Base-by-base conservation (phyloP, 257 asterid genomes). In the Nicotiana benthamiana region DNA sequence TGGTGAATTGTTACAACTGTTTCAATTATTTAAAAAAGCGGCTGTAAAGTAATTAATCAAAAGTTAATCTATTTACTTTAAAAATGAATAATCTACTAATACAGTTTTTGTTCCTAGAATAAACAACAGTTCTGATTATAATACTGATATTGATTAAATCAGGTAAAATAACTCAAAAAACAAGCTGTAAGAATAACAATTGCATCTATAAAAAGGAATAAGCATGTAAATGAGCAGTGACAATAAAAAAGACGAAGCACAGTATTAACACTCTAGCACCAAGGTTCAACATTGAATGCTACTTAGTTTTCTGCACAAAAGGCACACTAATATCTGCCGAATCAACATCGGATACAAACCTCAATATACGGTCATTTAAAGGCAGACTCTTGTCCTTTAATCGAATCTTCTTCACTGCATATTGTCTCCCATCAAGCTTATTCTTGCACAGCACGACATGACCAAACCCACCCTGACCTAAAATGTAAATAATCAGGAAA, bases 401-500 rank as follows among this genome's bases (percentile, higher is more conserved):
- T 22, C 86, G 96, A 81, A 95, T 95, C 90, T 93, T 93, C 93
- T 95, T 95, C 82, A 95, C 91, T 76, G 99, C 99, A 86, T 95
- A 95, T 76, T 95, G 99, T 80, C 98, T 85, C 68, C 99, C 99
- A 84, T 95, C 99, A 76, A 93, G 87, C 91, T 95, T 95, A 89
- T 95, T 95, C 91, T 92, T 93, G 92, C 99, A 95, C 75, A 95
- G 83, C 84, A 95, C 94, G 79, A 95, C 99, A 57, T 90, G 97
- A 83, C 99, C 99, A 88, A 93, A 95, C 79, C 99, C 99, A 82
- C 99, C 99, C 82, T 89, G 99, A 78, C 98, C 99, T 95, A 88
- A 75, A 75, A 83, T 78, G 86, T 70, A 75, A 77, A 72, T 9
- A 43, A 48, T 75, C 80, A 76, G 16, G 56, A 70, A 27, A 30